These are phyloP conservation scores for Lycium ferocissimum DNA, from an alignment of 257 asterid species.

Conservation along the genomic window DNA sequence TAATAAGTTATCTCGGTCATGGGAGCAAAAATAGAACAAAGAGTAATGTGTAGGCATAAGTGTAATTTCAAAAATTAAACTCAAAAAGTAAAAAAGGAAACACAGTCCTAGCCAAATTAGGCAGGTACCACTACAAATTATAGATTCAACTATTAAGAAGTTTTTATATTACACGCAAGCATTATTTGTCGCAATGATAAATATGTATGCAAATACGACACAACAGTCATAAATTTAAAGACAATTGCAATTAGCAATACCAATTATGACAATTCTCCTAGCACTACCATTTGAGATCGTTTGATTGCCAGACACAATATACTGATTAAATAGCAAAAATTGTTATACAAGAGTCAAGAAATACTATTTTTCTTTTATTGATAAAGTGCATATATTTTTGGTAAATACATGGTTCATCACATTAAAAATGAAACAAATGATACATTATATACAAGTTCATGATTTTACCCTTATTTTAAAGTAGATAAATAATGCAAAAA, in stretches of 20 bases:
- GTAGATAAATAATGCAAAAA: too few relatives aligned
- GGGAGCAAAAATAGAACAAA: background rate
- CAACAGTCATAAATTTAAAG: background rate
- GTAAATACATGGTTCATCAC: background rate
- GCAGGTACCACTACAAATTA: background rate
- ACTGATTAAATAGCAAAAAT: background rate
- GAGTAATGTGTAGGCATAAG: background rate
- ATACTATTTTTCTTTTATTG: too few relatives aligned
- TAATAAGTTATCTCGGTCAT: background rate
- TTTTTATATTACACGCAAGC: background rate
- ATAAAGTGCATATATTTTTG: background rate
- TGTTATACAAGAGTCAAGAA: background rate
- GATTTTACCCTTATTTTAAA: too few relatives aligned
- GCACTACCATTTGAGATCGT: background rate
- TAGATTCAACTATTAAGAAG: background rate
- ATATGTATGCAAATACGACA: background rate
- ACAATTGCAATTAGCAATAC: conserved; percentile 1
- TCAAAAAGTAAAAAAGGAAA: background rate
- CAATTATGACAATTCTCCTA: background rate
- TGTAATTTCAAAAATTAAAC: background rate
- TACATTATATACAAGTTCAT: too few relatives aligned
- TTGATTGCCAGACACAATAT: background rate
- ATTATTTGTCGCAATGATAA: background rate
- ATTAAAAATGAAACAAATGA: background rate
- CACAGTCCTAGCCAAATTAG: background rate